Percentiles rank a stretch among this genome's conserved stretches.
Conservation (phyloP, 371 early-diverging fungal genomes). For the Chytridium lagenaria region DNA sequence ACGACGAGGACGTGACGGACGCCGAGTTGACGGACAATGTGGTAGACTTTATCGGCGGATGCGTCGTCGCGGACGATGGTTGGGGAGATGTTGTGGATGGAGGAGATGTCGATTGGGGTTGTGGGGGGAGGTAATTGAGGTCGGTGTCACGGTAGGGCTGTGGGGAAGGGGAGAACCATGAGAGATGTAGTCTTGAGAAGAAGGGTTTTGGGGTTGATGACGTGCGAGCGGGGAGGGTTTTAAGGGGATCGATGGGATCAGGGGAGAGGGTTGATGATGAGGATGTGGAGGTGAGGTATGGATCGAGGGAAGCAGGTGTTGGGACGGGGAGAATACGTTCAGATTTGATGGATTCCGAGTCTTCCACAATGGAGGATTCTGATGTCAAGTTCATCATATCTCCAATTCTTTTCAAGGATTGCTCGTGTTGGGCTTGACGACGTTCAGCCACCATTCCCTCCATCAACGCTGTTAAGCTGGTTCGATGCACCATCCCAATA, state of each 20-base stretch:
- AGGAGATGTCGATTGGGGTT: not conserved
- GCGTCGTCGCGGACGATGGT: conserved; percentile 19
- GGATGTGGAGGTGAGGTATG: no score
- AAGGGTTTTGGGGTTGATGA: no score
- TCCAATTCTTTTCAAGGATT: no score
- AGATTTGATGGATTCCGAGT: no score
- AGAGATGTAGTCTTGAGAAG: not conserved
- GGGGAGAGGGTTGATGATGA: no score
- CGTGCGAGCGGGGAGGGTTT: no score
- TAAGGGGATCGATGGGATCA: no score
- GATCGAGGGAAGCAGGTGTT: no score
- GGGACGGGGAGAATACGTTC: no score
- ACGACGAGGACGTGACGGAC: conserved; percentile 40
- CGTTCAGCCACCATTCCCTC: conserved; percentile 16
- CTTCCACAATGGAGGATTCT: no score
- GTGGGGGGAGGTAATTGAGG: no score
- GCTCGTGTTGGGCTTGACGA: not conserved
- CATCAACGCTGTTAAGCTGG: conserved; percentile 15
- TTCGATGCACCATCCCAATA: conserved; percentile 27
- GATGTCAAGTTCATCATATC: no score
- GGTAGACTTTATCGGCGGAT: conserved; percentile 26
- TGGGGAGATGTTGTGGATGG: conserved; percentile 25
- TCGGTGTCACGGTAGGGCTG: not conserved
- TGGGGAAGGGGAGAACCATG: not conserved
- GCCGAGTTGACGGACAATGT: conserved; percentile 18